Conservation (phyloP, 306 rosid genomes). For the Cucurbita ficifolia region DNA sequence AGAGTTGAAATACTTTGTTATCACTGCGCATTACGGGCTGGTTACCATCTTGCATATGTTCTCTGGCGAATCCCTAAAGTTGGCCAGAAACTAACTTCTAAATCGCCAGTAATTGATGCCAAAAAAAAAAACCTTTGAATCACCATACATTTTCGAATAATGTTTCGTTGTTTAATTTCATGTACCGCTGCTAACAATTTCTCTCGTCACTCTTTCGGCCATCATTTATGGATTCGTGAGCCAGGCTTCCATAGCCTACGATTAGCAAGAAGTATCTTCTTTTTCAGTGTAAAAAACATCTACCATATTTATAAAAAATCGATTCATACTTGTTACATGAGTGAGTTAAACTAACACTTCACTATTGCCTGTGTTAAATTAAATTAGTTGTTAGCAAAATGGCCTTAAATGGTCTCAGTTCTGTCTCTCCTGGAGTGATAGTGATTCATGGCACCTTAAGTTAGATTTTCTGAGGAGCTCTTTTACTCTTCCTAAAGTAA, state of each 20-base stretch:
- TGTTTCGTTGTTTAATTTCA: background rate
- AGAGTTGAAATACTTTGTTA: background rate
- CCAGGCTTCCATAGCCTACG: background rate
- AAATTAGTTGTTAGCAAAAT: background rate
- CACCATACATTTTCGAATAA: background rate
- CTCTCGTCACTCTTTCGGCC: background rate
- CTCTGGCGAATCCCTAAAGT: background rate
- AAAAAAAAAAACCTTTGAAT: background rate
- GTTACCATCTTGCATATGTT: background rate
- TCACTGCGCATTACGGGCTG: background rate
- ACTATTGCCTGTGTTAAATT: background rate
- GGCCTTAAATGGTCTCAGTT: background rate
- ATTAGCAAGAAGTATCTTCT: background rate
- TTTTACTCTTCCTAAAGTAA: background rate
- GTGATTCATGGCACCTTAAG: background rate
- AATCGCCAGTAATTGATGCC: background rate
- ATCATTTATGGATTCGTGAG: background rate
- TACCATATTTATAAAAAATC: background rate
- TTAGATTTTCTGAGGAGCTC: background rate
- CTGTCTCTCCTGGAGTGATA: background rate
- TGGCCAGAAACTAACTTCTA: background rate
- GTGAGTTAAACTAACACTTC: background rate
- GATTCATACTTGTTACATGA: background rate
- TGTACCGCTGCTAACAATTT: background rate
- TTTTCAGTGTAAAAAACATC: background rate